phyloP scores from a whole-genome alignment of 352 stramenopile genomes.

The Vaucheria bursata region DNA sequence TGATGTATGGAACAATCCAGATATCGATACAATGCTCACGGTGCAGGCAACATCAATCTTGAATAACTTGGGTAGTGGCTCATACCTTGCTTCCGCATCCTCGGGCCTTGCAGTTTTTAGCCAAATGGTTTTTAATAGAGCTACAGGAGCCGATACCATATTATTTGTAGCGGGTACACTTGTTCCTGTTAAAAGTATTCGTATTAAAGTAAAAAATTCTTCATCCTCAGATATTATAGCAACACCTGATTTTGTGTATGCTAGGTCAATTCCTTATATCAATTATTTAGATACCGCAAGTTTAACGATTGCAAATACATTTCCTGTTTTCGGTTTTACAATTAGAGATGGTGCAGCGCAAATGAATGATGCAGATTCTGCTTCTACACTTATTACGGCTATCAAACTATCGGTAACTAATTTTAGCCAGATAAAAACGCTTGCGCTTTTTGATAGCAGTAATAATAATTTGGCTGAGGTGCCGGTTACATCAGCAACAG shows the following conservation, averaged over 20 bases:
- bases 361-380: slow-evolving; percentile 8
- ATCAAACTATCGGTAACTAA: slow-evolving; percentile 8
- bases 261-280: slow-evolving; percentile 8
- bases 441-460: slow-evolving; percentile 7
- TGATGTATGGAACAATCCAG: slow-evolving; percentile 7
- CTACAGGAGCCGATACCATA: slow-evolving; percentile 5
- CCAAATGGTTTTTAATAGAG: slow-evolving; percentile 8
- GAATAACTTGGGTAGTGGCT: slow-evolving; percentile 6
- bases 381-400: slow-evolving; percentile 7
- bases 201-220: slow-evolving; percentile 10
- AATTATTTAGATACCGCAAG: slow-evolving; percentile 8
- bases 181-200: slow-evolving; percentile 8
- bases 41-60: slow-evolving; percentile 6
- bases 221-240: slow-evolving; percentile 8
- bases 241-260: slow-evolving; percentile 8
- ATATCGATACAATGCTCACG: slow-evolving; percentile 7
- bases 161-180: slow-evolving; percentile 7
- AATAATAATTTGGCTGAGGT: slow-evolving; percentile 8
- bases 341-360: slow-evolving; percentile 5
- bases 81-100: slow-evolving; percentile 4
- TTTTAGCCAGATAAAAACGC: slow-evolving; percentile 8
- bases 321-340: slow-evolving; percentile 8
- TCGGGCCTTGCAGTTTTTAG: slow-evolving; percentile 5
- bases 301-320: slow-evolving; percentile 9
- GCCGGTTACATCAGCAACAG: slow-evolving; percentile 4